These are phyloP conservation scores for Penicillium goetzii DNA, from an alignment of 495 filamentous ascomycete genomes.

Conservation along the genomic window DNA sequence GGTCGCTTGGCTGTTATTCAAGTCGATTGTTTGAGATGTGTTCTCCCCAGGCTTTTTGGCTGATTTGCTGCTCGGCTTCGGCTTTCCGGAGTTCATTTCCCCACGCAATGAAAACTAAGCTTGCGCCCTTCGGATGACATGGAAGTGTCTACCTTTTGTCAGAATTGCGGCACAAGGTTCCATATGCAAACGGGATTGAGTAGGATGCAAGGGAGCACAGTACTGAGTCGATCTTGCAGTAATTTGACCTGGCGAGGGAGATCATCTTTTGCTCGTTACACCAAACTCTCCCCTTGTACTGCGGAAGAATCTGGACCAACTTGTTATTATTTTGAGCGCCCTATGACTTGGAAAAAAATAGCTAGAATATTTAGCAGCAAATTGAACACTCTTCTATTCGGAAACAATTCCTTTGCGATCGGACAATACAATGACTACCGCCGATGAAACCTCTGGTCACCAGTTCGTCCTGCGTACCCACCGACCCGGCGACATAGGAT, in stretches of 20 bases:
- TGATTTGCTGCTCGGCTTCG: neutral
- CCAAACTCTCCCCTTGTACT: no score
- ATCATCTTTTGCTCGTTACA: no score
- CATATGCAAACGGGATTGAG: no score
- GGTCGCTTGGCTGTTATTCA: neutral
- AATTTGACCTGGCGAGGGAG: no score
- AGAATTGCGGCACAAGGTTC: no score
- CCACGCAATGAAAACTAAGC: neutral
- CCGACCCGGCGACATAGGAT: constrained; percentile 34
- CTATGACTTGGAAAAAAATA: neutral
- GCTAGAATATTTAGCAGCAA: constrained; percentile 1
- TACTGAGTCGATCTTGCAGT: no score
- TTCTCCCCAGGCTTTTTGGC: neutral
- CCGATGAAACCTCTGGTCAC: neutral
- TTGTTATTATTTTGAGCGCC: neutral
- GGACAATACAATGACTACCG: constrained; percentile 12
- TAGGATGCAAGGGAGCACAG: no score
- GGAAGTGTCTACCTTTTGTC: no score
- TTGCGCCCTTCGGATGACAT: constrained; percentile 17
- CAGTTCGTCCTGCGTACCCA: constrained; percentile 25
- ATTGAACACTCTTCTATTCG: neutral
- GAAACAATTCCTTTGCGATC: neutral
- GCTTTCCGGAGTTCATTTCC: neutral
- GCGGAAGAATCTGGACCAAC: neutral
- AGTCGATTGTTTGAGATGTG: no score